Evolutionary conservation across 805 yeast species (phyloP), one percentile per base, ranked within the genome.

Genomic region (Candida oleophila): DNA sequence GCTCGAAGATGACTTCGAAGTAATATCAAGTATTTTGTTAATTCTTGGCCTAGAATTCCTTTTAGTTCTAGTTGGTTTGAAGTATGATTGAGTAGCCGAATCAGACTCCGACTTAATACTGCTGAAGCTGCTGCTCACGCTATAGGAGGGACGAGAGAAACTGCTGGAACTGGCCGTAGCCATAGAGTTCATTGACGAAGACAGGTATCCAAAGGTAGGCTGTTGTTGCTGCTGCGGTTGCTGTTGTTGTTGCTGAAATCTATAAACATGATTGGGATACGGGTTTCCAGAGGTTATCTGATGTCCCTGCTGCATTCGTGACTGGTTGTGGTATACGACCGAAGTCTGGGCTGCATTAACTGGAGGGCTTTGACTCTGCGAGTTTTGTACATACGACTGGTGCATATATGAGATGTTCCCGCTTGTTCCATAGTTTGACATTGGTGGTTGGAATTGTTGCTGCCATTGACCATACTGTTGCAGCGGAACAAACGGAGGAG

Each of bases 31-130:
- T 5, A 37, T 25, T 22, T 65, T 66, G 51, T 69, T 62, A 51
- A 70, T 70, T 30, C 73, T 55, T 2, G 76, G 76, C 37, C 62
- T 57, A 18, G 63, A 52, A 51, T 70, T 69, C 45, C 57, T 57
- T 49, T 70, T 70, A 14, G 74, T 68, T 35, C 62, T 64, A 9
- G 56, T 61, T 11, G 75, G 75, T 46, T 65, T 65, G 59, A 60
- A 69, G 43, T 62, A 38, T 11, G 41, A 38, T 25, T 25, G 30
- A 5, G 11, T 25, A 7, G 11, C 30, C 30, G 30, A 25, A 25
- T 25, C 30, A 25, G 30, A 11, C 5, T 25, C 30, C 30, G 30
- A 25, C 11, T 25, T 25, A 11, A 25, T 5, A 11, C 30, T 25
- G 11, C 9, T 25, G 11, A 5, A 7, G 11, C 30, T 25, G 11